A percentile compares a stretch with the other conserved stretches of the same genome.
phyloP scores from a whole-genome alignment of 768 basidiomycete species.

The Sporobolomyces roseus region DNA sequence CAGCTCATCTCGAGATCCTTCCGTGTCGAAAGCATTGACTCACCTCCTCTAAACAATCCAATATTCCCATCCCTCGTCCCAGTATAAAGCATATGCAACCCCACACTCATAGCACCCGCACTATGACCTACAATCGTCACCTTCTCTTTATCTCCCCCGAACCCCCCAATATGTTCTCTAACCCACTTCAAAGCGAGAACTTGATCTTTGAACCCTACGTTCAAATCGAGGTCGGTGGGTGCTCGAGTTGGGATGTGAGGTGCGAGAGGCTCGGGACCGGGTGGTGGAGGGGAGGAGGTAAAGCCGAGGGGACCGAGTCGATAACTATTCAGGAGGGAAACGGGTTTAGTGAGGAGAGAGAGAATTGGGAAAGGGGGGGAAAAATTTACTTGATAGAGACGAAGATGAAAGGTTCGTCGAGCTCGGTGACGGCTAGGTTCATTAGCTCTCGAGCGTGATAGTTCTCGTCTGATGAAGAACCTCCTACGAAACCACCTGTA shows the following conservation, averaged over 20 bases:
- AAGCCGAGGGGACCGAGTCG: constrained; percentile 36
- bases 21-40: too few species aligned
- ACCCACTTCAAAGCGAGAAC: constrained; percentile 52
- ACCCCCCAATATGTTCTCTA: constrained; percentile 48
- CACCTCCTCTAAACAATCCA: constrained; percentile 32
- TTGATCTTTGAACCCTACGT: constrained; percentile 56
- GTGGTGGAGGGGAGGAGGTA: constrained; percentile 33
- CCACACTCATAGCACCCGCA: constrained; percentile 36
- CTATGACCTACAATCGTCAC: constrained; percentile 33
- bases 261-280: constrained; percentile 6
- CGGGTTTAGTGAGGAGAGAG: background rate
- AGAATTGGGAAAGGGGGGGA: constrained; percentile 1
- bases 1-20: background rate
- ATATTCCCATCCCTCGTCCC: constrained; percentile 14
- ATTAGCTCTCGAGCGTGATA: constrained; percentile 36
- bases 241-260: constrained; percentile 30
- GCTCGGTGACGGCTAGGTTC: constrained; percentile 12
- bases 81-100: constrained; percentile 34
- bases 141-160: constrained; percentile 49
- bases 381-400: constrained; percentile 30
- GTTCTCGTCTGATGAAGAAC: constrained; percentile 23
- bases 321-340: constrained; percentile 11
- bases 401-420: constrained; percentile 31
- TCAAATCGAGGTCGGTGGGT: constrained; percentile 49
- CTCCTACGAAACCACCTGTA: constrained; percentile 41